Percentiles rank a stretch among this genome's conserved stretches.
These are phyloP conservation scores for Zymoseptoria ardabiliae DNA, from an alignment of 2,329 filamentous ascomycete species.

Conservation along the genomic window DNA sequence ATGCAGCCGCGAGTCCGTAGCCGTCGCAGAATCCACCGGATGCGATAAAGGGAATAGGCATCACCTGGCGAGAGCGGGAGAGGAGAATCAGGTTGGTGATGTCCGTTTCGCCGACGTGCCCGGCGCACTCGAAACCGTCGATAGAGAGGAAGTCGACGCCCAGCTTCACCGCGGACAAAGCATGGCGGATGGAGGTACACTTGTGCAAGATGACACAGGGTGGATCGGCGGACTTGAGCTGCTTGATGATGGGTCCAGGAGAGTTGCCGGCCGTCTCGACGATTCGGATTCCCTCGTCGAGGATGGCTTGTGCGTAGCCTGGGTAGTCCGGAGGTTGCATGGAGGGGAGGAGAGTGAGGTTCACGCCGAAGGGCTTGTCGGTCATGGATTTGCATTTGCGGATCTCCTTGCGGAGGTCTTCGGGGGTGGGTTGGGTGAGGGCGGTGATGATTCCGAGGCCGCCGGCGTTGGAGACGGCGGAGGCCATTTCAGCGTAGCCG, in stretches of 20 bases:
- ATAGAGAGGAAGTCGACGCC: conserved; percentile 96
- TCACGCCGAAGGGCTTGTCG: conserved; percentile 77
- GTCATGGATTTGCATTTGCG: conserved; percentile 75
- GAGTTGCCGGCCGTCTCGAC: conserved; percentile 91
- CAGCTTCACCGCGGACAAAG: conserved; percentile 81
- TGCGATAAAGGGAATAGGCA: conserved; percentile 86
- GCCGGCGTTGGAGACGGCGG: conserved; percentile 72
- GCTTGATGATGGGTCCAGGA: conserved; percentile 81
- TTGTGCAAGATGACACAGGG: conserved; percentile 79
- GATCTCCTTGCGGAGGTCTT: conserved; percentile 90
- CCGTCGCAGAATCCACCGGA: conserved; percentile 95
- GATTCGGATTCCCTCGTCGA: conserved; percentile 84
- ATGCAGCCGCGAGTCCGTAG: conserved; percentile 80
- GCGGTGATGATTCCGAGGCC: conserved; percentile 77
- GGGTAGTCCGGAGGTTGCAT: conserved; percentile 86
- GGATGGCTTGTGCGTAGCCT: conserved; percentile 84
- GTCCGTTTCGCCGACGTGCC: conserved; percentile 78
- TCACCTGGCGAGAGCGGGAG: conserved; percentile 71
- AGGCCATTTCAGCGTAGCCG: conserved; percentile 69
- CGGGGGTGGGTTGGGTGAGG: conserved; percentile 86
- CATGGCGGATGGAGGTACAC: conserved; percentile 93
- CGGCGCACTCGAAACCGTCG: conserved; percentile 96
- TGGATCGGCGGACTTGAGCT: conserved; percentile 68
- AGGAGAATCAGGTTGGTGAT: conserved; percentile 88
- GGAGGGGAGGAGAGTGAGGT: conserved; percentile 86